These are phyloP conservation scores for Botrytis pseudocinerea DNA, from an alignment of 2,329 filamentous ascomycete species.

Conservation along the genomic window DNA sequence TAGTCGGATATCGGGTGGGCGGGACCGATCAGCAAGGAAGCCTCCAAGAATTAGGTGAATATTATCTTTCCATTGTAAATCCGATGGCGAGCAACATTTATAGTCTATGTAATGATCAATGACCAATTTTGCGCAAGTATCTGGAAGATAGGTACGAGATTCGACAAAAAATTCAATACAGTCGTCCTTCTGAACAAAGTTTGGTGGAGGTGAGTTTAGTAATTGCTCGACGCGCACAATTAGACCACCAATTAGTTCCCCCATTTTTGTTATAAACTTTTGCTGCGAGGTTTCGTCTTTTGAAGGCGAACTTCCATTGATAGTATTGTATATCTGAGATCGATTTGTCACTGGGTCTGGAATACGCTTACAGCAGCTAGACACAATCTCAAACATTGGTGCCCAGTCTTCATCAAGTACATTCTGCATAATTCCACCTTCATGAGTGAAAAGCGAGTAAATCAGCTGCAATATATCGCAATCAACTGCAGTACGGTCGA, in stretches of 20 bases:
- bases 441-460: slow-evolving; percentile 56
- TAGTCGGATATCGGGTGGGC: slow-evolving; percentile 63
- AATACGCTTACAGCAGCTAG: slow-evolving; percentile 49
- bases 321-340: slow-evolving; percentile 29
- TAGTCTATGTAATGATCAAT: slow-evolving; percentile 69
- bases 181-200: slow-evolving; percentile 64
- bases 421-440: slow-evolving; percentile 54
- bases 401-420: slow-evolving; percentile 68
- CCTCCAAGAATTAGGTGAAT: slow-evolving; percentile 59
- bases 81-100: slow-evolving; percentile 70
- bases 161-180: slow-evolving; percentile 67
- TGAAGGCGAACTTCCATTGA: slow-evolving; percentile 3
- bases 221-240: slow-evolving; percentile 40
- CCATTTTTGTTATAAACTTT: slow-evolving; percentile 32
- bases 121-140: slow-evolving; percentile 63
- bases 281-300: slow-evolving; percentile 34
- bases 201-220: slow-evolving; percentile 45
- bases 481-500: slow-evolving; percentile 40
- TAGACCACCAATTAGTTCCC: slow-evolving; percentile 37
- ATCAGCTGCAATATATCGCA: slow-evolving; percentile 43
- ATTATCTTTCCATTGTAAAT: slow-evolving; percentile 66
- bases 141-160: slow-evolving; percentile 62
- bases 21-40: slow-evolving; percentile 62
- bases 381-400: slow-evolving; percentile 58
- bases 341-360: slow-evolving; percentile 33